A percentile compares a stretch with the other conserved stretches of the same genome.
Conservation (phyloP, 2,329 filamentous ascomycete species). For the Sclerotinia spermophila region DNA sequence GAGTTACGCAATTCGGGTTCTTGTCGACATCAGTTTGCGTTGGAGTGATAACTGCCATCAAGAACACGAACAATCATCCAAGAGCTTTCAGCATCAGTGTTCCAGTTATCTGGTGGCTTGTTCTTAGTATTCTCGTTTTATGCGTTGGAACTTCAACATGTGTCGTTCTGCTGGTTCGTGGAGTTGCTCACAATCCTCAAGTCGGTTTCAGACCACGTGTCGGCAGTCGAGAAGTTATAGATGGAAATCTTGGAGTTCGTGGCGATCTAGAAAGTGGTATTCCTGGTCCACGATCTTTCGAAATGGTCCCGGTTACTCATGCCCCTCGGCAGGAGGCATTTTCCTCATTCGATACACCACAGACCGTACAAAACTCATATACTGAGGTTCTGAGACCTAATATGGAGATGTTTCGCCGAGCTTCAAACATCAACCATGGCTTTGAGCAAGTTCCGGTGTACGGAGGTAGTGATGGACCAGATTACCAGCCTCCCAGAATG, state of each 20-base stretch:
- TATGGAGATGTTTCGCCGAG: background rate
- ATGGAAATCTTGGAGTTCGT: background rate
- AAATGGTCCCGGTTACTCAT: background rate
- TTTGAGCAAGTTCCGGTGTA: background rate
- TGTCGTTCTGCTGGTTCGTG: background rate
- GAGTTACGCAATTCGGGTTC: background rate
- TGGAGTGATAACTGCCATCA: background rate
- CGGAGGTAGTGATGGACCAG: background rate
- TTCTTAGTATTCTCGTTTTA: background rate
- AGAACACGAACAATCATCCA: too few relatives aligned
- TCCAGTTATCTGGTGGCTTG: background rate
- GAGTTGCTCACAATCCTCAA: background rate
- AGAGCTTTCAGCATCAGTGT: background rate
- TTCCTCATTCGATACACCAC: background rate
- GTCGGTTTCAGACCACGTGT: background rate
- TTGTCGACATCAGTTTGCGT: background rate
- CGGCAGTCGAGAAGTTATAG: background rate
- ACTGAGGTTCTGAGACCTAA: background rate
- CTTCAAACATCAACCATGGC: background rate
- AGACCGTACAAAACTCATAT: background rate
- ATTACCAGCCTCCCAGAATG: background rate
- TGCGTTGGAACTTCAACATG: background rate
- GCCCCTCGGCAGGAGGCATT: background rate
- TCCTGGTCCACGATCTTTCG: background rate
- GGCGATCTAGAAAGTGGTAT: background rate